Conservation (phyloP, 2,329 filamentous ascomycete species). For the Orbilia javanica region DNA sequence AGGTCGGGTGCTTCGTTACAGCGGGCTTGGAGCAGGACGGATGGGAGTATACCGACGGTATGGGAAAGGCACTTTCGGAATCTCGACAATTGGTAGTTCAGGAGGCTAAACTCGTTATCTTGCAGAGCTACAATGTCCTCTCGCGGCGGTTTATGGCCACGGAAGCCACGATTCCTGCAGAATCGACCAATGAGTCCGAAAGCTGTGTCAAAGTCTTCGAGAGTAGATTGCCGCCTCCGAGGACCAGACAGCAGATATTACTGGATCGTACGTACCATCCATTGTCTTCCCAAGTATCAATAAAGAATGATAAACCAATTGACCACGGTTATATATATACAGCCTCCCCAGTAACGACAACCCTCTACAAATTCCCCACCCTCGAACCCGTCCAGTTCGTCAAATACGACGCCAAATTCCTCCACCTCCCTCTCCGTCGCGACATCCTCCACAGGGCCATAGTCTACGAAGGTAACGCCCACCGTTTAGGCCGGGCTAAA, state of each 20-base stretch:
- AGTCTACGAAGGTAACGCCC: constrained; percentile 89
- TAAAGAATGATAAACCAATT: not conserved
- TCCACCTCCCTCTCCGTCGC: constrained; percentile 85
- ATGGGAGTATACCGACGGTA: constrained; percentile 24
- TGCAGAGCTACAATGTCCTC: constrained; percentile 37
- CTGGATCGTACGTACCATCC: constrained; percentile 44
- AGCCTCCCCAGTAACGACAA: constrained; percentile 74
- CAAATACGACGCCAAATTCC: constrained; percentile 82
- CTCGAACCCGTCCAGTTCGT: constrained; percentile 85
- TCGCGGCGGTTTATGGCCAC: constrained; percentile 55
- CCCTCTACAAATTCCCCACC: constrained; percentile 88
- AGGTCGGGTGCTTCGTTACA: constrained; percentile 48
- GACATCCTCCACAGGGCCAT: constrained; percentile 94
- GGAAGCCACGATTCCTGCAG: constrained; percentile 27
- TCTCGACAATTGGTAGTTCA: not conserved
- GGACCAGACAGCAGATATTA: constrained; percentile 34
- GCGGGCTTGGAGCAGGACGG: constrained; percentile 29
- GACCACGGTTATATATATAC: not conserved
- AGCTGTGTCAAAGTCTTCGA: constrained; percentile 45
- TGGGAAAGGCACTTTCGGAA: not conserved
- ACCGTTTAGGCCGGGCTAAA: constrained; percentile 86
- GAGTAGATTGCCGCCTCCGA: constrained; percentile 14
- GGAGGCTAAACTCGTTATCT: not conserved
- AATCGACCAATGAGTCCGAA: constrained; percentile 25
- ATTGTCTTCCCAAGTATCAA: not conserved